phyloP scores from a whole-genome alignment of 345 rosid species.

The Gossypium turneri region DNA sequence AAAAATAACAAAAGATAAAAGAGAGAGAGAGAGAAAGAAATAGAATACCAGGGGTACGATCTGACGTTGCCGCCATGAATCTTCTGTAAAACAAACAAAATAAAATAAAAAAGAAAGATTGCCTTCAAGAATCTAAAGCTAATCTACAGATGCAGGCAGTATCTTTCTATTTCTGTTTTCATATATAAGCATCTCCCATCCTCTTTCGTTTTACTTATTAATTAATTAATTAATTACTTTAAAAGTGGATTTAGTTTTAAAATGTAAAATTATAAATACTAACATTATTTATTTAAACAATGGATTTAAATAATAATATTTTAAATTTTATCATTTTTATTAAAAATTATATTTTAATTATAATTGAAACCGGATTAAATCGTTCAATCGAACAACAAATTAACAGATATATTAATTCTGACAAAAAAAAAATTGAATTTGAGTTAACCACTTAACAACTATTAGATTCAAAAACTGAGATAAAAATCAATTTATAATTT shows the following conservation, averaged over 20 bases:
- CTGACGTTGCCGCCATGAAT: conserved; percentile 73
- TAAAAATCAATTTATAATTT: too few species aligned
- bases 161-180: conserved; percentile 17
- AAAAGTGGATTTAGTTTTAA: neutral
- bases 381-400: too few species aligned
- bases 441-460: too few species aligned
- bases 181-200: neutral
- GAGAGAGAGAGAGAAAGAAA: conserved; percentile 14
- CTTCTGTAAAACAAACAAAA: conserved; percentile 17
- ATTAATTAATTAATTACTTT: neutral
- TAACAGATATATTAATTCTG: too few species aligned
- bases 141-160: conserved; percentile 11
- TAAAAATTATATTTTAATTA: neutral
- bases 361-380: too few species aligned
- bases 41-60: conserved; percentile 56
- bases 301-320: too few species aligned
- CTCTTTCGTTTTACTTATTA: neutral
- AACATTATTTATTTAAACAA: neutral
- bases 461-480: too few species aligned
- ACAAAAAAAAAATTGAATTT: too few species aligned
- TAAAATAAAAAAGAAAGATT: conserved; percentile 31
- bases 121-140: conserved; percentile 35
- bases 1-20: neutral
- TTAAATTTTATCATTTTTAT: neutral
- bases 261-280: neutral